Evolutionary conservation across 139 green algal species (phyloP), one percentile per base, ranked within the genome.

Genomic region (Tetradesmus lagerheimii): DNA sequence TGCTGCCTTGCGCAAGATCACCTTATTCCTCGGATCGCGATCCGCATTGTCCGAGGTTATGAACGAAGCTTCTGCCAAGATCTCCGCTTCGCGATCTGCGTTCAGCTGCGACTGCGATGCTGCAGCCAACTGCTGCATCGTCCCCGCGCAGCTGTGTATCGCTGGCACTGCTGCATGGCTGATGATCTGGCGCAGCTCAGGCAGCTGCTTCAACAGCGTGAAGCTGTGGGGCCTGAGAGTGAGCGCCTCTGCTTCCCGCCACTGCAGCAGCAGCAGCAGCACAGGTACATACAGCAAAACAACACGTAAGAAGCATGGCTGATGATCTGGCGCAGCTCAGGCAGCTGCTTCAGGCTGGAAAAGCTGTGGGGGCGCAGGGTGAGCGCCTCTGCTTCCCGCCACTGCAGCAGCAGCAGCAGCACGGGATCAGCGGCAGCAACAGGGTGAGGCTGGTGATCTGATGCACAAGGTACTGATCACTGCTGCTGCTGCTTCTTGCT

Each of bases 131-230:
- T 71, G 57, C 57, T 6, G 23, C 23, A 71, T n/a, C 16, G 23
- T 9, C 16, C 57, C 57, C 25, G 57, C 57, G 25, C 57, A 71
- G 57, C 12, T 71, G 57, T 71, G 57, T 8, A 71, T 31, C 8
- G 57, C 57, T 2, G 57, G 57, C 29, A 38, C 50, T 53, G 81
- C 57, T 71, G 81, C 74, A 37, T 78, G 53, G 31, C 8, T 25
- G 53, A 87, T 87, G 81, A 87, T 76, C 57, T 71, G 57, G 57
- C 57, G 57, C 53, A 87, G 53, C 43, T 87, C 81, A 16, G 81
- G 53, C 0, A 87, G 34, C 35, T 77, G 34, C 31, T 67, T 67
- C 4, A 87, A 35, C 4, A 31, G 31, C 5, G 34, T 8, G 29
- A 87, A 78, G 43, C 34, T 87, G 50, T 76, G 81, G 5, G 81